Percentiles rank a stretch among this genome's conserved stretches.
Conservation (phyloP, 179 eudicot genomes). For the Spinacia oleracea region DNA sequence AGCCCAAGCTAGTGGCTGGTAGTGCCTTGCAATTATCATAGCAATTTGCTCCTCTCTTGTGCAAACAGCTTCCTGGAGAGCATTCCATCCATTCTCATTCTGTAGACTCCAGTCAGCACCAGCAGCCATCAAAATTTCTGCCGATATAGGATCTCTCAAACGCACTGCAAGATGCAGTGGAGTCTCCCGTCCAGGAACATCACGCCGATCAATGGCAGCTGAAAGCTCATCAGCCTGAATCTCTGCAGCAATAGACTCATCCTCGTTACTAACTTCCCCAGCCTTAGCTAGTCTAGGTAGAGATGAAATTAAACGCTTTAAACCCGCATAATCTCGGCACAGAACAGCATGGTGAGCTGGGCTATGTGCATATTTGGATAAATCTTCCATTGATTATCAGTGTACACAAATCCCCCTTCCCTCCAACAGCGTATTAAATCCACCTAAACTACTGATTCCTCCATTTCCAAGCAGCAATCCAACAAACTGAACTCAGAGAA, state of each 20-base stretch:
- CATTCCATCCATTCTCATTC: conserved; percentile 90
- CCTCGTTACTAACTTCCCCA: conserved; percentile 70
- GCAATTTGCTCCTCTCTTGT: conserved; percentile 82
- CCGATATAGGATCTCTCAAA: conserved; percentile 60
- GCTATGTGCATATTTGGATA: conserved; percentile 69
- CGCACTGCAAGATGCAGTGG: conserved; percentile 86
- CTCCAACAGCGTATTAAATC: conserved; percentile 2
- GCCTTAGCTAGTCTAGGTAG: conserved; percentile 73
- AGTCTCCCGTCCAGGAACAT: conserved; percentile 84
- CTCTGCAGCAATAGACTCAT: conserved; percentile 75
- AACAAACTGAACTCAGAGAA: background rate
- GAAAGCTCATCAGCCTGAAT: conserved; percentile 70
- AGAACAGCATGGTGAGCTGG: conserved; percentile 74
- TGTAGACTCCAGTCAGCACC: conserved; percentile 97
- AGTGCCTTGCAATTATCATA: conserved; percentile 82
- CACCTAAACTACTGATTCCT: conserved; percentile 28
- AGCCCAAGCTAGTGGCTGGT: conserved; percentile 91
- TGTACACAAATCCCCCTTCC: conserved; percentile 8
- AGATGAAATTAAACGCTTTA: conserved; percentile 50
- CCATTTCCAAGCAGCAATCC: conserved; percentile 25
- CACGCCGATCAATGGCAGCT: conserved; percentile 64
- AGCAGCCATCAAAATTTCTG: conserved; percentile 79
- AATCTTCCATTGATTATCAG: conserved; percentile 61
- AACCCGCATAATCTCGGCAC: conserved; percentile 49
- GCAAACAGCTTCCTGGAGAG: conserved; percentile 88